Conservation (phyloP, 2,329 filamentous ascomycete genomes). For the Juglanconis sp. region DNA sequence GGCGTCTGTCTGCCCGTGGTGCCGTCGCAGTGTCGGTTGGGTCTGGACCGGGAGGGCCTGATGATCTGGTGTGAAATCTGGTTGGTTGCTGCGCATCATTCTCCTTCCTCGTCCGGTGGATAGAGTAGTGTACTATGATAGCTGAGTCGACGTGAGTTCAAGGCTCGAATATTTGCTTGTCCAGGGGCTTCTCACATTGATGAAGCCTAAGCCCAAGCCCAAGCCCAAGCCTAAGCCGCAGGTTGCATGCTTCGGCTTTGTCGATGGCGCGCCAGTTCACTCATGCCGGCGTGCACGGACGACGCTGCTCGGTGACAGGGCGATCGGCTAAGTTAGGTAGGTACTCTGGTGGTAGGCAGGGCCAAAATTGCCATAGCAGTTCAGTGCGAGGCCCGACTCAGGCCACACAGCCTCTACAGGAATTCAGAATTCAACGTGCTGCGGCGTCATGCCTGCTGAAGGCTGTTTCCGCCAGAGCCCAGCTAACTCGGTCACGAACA, state of each 20-base stretch:
- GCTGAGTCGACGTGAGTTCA: neutral
- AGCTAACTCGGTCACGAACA: neutral
- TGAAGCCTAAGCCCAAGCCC: too few species aligned
- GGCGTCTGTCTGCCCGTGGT: neutral
- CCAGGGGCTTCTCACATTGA: too few species aligned
- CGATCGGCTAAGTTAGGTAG: neutral
- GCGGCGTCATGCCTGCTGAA: too few species aligned
- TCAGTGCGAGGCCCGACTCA: neutral
- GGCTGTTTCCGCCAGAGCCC: too few species aligned
- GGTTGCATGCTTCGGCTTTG: too few species aligned
- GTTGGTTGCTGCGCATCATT: neutral
- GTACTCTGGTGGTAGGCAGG: too few species aligned
- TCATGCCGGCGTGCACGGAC: neutral
- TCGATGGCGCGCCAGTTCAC: neutral
- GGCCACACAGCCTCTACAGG: neutral
- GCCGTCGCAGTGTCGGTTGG: neutral
- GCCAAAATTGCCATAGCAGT: too few species aligned
- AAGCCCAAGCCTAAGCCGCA: too few species aligned
- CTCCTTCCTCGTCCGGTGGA: neutral
- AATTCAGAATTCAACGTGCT: too few species aligned
- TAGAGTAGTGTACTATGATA: neutral
- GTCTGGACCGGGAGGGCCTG: neutral
- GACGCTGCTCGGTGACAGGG: neutral
- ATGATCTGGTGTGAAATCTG: neutral
- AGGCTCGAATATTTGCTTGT: too few species aligned